Conservation (phyloP, 2,329 filamentous ascomycete species). For the Ciborinia camelliae region DNA sequence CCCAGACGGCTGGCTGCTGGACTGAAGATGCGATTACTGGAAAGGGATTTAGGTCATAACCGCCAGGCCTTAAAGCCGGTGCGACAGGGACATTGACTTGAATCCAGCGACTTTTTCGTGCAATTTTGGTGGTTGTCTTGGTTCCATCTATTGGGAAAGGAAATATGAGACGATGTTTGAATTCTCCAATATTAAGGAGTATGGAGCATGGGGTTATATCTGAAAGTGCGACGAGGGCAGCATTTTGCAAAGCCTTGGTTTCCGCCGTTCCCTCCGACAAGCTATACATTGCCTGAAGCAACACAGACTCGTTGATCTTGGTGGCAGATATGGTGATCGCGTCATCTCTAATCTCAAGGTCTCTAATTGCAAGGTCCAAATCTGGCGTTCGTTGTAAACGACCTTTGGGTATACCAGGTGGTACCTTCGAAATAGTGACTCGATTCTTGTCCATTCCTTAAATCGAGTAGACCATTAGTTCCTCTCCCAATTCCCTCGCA, state of each 20-base stretch:
- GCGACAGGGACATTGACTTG: slow-evolving; percentile 9
- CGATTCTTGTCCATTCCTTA: neutral
- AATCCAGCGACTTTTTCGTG: slow-evolving; percentile 13
- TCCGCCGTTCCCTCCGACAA: neutral
- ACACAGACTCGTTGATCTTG: neutral
- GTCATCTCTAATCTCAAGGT: neutral
- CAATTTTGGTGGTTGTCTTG: slow-evolving; percentile 1
- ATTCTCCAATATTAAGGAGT: slow-evolving; percentile 3
- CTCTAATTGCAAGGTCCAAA: neutral
- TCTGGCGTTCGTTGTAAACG: neutral
- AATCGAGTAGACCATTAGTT: neutral
- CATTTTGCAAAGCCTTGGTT: slow-evolving; percentile 6
- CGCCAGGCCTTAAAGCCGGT: neutral
- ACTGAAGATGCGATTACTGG: neutral
- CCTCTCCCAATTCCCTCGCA: too few relatives aligned
- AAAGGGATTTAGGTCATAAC: slow-evolving; percentile 10
- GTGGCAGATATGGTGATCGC: neutral
- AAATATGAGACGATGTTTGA: slow-evolving; percentile 4
- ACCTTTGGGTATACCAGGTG: neutral
- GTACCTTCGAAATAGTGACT: slow-evolving; percentile 3
- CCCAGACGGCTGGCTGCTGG: neutral
- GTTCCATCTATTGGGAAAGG: slow-evolving; percentile 6
- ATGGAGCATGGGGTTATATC: slow-evolving; percentile 10
- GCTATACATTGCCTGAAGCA: neutral
- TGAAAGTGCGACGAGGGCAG: slow-evolving; percentile 6